Percentiles rank a stretch among this genome's conserved stretches.
These are phyloP conservation scores for Diospyros kaki DNA, from an alignment of 148 eudicot species.

Conservation along the genomic window DNA sequence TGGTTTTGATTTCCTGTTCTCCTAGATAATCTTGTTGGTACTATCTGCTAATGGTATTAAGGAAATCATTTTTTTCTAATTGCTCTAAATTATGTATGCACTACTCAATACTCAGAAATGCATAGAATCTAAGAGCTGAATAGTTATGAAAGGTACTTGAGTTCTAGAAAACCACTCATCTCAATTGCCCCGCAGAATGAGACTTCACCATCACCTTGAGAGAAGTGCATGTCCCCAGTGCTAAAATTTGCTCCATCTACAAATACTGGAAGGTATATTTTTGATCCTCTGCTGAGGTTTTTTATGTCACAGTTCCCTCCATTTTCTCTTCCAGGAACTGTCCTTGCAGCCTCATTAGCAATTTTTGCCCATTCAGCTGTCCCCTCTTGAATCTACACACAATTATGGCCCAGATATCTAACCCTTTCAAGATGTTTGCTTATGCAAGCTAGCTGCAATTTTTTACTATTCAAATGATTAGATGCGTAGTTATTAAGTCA, in stretches of 20 bases:
- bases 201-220: constrained; percentile 96
- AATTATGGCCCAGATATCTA: background rate
- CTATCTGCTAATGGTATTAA: background rate
- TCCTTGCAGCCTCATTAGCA: constrained; percentile 80
- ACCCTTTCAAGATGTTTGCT: background rate
- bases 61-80: background rate
- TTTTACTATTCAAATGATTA: too few species aligned
- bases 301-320: constrained; percentile 98
- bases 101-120: background rate
- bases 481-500: background rate
- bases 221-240: constrained; percentile 98
- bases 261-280: constrained; percentile 91
- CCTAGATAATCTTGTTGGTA: background rate
- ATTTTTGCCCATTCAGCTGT: constrained; percentile 75
- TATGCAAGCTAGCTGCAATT: background rate
- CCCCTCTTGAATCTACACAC: constrained; percentile 56
- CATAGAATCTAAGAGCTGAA: background rate
- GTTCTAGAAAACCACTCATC: constrained; percentile 97
- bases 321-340: constrained; percentile 94
- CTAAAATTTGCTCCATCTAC: constrained; percentile 94
- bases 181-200: constrained; percentile 96
- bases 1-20: background rate
- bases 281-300: constrained; percentile 89
- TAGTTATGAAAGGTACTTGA: constrained; percentile 52
- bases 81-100: background rate